phyloP scores from a whole-genome alignment of 371 early-diverging fungal genomes.

The Rhizomucor pusillus region DNA sequence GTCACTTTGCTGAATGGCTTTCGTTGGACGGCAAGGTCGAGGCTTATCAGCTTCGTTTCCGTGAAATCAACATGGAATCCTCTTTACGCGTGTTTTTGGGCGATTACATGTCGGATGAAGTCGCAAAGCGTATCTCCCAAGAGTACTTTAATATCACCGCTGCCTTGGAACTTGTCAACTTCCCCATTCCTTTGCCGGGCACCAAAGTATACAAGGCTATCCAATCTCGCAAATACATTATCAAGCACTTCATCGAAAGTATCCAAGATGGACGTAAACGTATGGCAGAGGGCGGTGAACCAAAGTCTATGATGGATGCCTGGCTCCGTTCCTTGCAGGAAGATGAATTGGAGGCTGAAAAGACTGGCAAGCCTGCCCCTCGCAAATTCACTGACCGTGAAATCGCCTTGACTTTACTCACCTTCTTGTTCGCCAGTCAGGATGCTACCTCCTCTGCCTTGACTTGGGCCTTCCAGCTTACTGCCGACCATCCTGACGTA shows the following conservation, averaged over 20 bases:
- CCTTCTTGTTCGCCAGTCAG: conserved; percentile 52
- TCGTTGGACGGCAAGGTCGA: conserved; percentile 32
- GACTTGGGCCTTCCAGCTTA: conserved; percentile 52
- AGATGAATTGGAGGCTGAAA: conserved; percentile 30
- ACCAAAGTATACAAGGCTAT: conserved; percentile 57
- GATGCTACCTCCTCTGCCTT: conserved; percentile 54
- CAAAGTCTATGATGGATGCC: conserved; percentile 49
- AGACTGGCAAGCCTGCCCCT: conserved; percentile 37
- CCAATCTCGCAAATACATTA: conserved; percentile 52
- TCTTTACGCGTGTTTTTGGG: conserved; percentile 55
- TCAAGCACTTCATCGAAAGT: conserved; percentile 43
- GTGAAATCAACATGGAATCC: conserved; percentile 52
- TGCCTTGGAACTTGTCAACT: conserved; percentile 55
- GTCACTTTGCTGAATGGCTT: conserved; percentile 47
- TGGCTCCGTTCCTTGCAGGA: conserved; percentile 46
- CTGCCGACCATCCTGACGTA: conserved; percentile 51
- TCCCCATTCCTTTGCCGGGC: conserved; percentile 53
- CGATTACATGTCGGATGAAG: conserved; percentile 43
- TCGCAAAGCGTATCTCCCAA: conserved; percentile 41
- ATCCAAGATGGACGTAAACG: conserved; percentile 40
- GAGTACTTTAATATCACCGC: conserved; percentile 55
- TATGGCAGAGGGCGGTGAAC: conserved; percentile 34
- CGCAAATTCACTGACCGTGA: conserved; percentile 47
- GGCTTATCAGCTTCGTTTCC: conserved; percentile 47
- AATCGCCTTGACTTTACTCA: conserved; percentile 47